phyloP scores from a whole-genome alignment of 257 asterid species.

The Gentiana macrophylla region DNA sequence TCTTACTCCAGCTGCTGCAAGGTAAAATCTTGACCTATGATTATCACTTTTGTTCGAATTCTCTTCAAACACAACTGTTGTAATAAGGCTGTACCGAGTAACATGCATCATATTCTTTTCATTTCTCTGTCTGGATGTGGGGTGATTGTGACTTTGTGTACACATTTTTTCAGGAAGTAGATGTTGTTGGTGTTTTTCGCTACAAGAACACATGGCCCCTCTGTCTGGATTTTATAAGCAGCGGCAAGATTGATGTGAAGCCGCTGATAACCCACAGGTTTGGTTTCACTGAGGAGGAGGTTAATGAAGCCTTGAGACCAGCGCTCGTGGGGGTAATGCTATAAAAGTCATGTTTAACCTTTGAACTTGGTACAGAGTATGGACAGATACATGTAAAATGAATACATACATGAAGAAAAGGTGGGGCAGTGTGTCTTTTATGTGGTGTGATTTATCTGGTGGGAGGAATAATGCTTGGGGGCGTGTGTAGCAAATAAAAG shows the following conservation, averaged over 20 bases:
- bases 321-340: constrained; percentile 67
- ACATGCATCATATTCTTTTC: no score
- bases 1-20: constrained; percentile 76
- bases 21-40: constrained; percentile 26
- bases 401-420: not conserved
- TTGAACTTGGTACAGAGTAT: constrained; percentile 3
- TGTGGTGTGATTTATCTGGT: not conserved
- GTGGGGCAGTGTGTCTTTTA: no score
- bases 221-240: constrained; percentile 67
- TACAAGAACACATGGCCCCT: constrained; percentile 84
- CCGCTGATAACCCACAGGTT: constrained; percentile 76
- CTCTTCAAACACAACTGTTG: no score
- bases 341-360: constrained; percentile 89
- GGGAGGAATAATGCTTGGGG: not conserved
- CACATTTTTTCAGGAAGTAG: constrained; percentile 46
- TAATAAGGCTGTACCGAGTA: no score
- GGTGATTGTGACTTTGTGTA: not conserved
- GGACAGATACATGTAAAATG: not conserved
- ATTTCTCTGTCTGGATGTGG: no score
- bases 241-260: constrained; percentile 80
- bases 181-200: constrained; percentile 72
- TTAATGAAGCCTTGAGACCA: constrained; percentile 71
- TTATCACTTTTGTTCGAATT: not conserved
- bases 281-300: constrained; percentile 65
- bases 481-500: not conserved